Conservation (phyloP, 352 stramenopile species). For the Pythium sp. region DNA sequence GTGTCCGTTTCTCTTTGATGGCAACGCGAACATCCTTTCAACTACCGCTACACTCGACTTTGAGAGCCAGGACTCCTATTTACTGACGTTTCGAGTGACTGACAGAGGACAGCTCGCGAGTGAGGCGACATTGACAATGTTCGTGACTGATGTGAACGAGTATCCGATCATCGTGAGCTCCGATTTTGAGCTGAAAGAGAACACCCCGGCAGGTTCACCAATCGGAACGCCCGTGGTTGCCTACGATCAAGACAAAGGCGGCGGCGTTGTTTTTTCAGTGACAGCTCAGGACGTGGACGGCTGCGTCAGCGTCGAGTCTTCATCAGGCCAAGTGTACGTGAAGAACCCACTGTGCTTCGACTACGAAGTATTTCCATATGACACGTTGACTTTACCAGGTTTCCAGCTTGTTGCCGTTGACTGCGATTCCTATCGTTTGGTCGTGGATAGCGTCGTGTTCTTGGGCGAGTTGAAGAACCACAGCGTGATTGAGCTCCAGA, state of each 20-base stretch:
- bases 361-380: constrained; percentile 40
- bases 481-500: constrained; percentile 7
- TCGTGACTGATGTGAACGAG: constrained; percentile 50
- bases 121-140: constrained; percentile 31
- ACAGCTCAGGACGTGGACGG: constrained; percentile 30
- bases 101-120: constrained; percentile 26
- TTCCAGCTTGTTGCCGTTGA: constrained; percentile 4
- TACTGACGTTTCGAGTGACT: constrained; percentile 26
- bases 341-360: constrained; percentile 40
- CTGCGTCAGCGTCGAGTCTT: constrained; percentile 34
- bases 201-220: constrained; percentile 16
- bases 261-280: constrained; percentile 26
- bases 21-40: background rate
- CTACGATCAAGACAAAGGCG: constrained; percentile 15
- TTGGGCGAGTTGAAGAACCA: constrained; percentile 7
- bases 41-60: constrained; percentile 10
- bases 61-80: constrained; percentile 20
- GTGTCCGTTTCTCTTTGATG: constrained; percentile 12
- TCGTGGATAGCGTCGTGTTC: constrained; percentile 3
- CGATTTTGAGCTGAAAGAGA: constrained; percentile 30
- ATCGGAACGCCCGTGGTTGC: constrained; percentile 17
- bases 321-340: constrained; percentile 41
- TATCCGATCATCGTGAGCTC: constrained; percentile 29
- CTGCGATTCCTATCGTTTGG: constrained; percentile 1
- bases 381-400: constrained; percentile 12